Evolutionary conservation across 768 basidiomycete species (phyloP).

Genomic region (Hirschioporus abietinus): DNA sequence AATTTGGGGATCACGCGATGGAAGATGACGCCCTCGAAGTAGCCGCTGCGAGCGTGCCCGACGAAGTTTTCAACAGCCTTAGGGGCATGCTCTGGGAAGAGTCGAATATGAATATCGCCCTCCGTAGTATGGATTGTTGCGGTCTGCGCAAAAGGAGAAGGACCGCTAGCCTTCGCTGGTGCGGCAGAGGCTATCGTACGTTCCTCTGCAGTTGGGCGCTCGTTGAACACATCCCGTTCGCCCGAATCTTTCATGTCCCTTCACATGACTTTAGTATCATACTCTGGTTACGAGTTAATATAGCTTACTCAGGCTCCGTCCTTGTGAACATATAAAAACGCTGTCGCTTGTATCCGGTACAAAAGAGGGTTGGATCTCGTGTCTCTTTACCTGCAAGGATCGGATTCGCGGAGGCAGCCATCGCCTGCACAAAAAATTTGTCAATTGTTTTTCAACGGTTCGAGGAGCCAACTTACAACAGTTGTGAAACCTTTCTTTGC

Average conservation of each 20-base stretch:
- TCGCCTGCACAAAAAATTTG: conserved; percentile 48
- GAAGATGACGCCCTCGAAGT: conserved; percentile 91
- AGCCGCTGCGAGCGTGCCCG: conserved; percentile 82
- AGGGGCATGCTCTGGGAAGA: conserved; percentile 90
- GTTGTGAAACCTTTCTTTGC: conserved; percentile 83
- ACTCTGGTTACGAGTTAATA: conserved; percentile 4
- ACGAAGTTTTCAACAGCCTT: conserved; percentile 98
- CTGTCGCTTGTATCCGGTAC: conserved; percentile 87
- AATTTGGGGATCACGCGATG: conserved; percentile 98
- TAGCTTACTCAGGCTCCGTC: conserved; percentile 78
- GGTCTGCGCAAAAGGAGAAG: conserved; percentile 67
- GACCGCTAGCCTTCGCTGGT: conserved; percentile 40
- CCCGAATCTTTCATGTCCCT: conserved; percentile 75
- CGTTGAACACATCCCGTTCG: conserved; percentile 97
- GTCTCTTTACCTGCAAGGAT: conserved; percentile 80
- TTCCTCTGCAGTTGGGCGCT: conserved; percentile 94
- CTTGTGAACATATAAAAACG: conserved; percentile 95
- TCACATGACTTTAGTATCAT: conserved; percentile 4
- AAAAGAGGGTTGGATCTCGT: conserved; percentile 88
- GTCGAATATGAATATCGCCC: conserved; percentile 85
- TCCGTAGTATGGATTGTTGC: conserved; percentile 93
- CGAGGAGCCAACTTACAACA: conserved; percentile 42
- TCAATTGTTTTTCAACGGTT: conserved; percentile 9
- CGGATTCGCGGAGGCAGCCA: conserved; percentile 95
- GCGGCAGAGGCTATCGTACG: conserved; percentile 75